Base-by-base conservation (phyloP, 257 asterid genomes). In the Echites panduratus region DNA sequence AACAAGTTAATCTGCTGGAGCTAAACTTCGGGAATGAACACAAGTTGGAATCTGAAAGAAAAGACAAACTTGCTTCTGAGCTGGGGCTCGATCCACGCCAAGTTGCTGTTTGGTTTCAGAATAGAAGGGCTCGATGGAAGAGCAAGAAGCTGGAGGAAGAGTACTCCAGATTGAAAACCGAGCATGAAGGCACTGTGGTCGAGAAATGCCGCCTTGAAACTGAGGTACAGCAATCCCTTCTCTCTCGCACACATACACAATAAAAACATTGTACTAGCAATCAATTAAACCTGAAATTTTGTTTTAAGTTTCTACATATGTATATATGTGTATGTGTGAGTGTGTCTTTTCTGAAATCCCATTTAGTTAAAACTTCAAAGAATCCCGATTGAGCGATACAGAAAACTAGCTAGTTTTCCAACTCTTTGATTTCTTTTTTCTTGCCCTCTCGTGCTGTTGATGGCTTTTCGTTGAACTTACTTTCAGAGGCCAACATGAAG, bases 81-180 rank as follows among this genome's bases (percentile, higher is more conserved):
- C 80, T 93, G 27, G 96, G 96, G 41, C 79, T 93, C 9, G 97
- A 93, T 70, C 91, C 97, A 0, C 88, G 98, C 41, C 97, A 93
- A 82, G 98, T 93, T 19, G 98, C 97, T 2, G 98, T 93, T 3
- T 93, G 98, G 98, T 93, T 93, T 56, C 98, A 93, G 76, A 93
- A 93, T 84, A 66, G 96, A 24, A 68, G 98, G 70, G 97, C 95
- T 9, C 77, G 98, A 35, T 93, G 98, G 98, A 88, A 82, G 96
- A 79, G 78, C 75, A 88, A 93, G 88, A 93, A 79, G 78, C 84
- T 91, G 11, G 98, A 93, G 83, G 98, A 93, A 17, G 97, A 93
- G 79, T 93, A 81, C 77, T 67, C 84, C 45, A 84, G 75, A 68
- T 86, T 93, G 61, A 78, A 80, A 66, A 47, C 88, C 1, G 75